Percentiles rank a stretch among this genome's conserved stretches.
phyloP scores from a whole-genome alignment of 495 filamentous ascomycete species.

The Amniculicola lignicola region DNA sequence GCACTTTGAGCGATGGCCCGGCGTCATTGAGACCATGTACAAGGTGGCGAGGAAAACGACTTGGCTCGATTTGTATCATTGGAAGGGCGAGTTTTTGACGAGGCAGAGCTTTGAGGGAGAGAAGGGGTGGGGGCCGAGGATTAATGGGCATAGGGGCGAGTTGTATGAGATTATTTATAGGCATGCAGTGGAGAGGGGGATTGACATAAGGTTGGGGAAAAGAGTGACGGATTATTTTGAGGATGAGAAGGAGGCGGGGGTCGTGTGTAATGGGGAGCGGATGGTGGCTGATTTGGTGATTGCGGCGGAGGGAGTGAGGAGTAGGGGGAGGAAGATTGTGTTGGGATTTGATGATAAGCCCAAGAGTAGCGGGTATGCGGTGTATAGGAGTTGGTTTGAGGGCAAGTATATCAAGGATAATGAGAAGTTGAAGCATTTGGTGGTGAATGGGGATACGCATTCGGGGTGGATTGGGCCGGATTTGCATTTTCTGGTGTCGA shows the following conservation, averaged over 20 bases:
- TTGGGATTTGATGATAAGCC: slow-evolving; percentile 62
- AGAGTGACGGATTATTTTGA: slow-evolving; percentile 62
- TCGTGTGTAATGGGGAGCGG: slow-evolving; percentile 51
- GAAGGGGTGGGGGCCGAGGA: slow-evolving; percentile 45
- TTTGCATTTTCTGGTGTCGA: slow-evolving; percentile 39
- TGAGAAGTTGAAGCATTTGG: slow-evolving; percentile 31
- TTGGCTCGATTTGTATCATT: slow-evolving; percentile 39
- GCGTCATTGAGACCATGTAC: slow-evolving; percentile 26
- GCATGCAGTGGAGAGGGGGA: slow-evolving; percentile 54
- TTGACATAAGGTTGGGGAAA: slow-evolving; percentile 54
- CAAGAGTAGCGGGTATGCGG: slow-evolving; percentile 58
- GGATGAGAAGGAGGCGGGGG: slow-evolving; percentile 53
- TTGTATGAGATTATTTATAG: slow-evolving; percentile 59
- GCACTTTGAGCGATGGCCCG: slow-evolving; percentile 28
- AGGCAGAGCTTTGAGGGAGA: slow-evolving; percentile 40
- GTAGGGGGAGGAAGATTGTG: slow-evolving; percentile 57
- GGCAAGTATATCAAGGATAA: slow-evolving; percentile 31
- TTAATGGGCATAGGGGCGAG: slow-evolving; percentile 63
- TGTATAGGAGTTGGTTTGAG: slow-evolving; percentile 44
- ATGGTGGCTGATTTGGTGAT: slow-evolving; percentile 57
- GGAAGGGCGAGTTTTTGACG: slow-evolving; percentile 43
- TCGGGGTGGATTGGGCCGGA: slow-evolving; percentile 40
- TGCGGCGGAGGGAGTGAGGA: slow-evolving; percentile 62
- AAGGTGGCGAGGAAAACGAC: slow-evolving; percentile 22
- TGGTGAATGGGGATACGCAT: slow-evolving; percentile 35